Conservation (phyloP, 495 filamentous ascomycete species). For the Trichoderma parareesei region DNA sequence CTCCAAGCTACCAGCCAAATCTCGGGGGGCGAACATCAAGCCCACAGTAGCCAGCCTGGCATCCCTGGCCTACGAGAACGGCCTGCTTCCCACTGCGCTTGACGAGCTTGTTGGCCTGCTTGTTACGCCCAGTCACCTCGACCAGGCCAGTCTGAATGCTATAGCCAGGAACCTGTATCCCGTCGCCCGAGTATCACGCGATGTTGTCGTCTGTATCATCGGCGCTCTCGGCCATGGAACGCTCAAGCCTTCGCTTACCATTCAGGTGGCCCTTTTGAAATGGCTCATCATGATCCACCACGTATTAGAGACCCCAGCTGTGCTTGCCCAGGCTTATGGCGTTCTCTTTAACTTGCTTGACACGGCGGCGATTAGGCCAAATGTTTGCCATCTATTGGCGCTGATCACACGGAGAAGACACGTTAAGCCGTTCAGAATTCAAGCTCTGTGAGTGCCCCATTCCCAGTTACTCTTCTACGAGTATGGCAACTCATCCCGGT, state of each 20-base stretch:
- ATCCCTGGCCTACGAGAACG: slow-evolving; percentile 52
- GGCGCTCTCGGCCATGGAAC: slow-evolving; percentile 71
- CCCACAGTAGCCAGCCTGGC: slow-evolving; percentile 39
- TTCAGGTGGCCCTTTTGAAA: slow-evolving; percentile 60
- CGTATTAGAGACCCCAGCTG: slow-evolving; percentile 53
- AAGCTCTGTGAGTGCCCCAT: slow-evolving; percentile 55
- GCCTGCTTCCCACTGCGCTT: slow-evolving; percentile 53
- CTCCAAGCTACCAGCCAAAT: slow-evolving; percentile 41
- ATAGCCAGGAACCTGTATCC: slow-evolving; percentile 74
- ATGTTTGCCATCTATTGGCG: slow-evolving; percentile 76
- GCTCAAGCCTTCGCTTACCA: slow-evolving; percentile 63
- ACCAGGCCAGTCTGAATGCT: slow-evolving; percentile 60
- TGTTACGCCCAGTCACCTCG: slow-evolving; percentile 57
- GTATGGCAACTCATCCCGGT: slow-evolving; percentile 17
- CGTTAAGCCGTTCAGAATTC: slow-evolving; percentile 78
- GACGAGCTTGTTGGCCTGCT: slow-evolving; percentile 57
- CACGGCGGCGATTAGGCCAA: slow-evolving; percentile 61
- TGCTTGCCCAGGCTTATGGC: slow-evolving; percentile 64
- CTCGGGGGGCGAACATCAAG: slow-evolving; percentile 35
- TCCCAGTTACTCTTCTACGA: not conserved
- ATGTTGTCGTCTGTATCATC: slow-evolving; percentile 57
- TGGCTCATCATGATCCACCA: slow-evolving; percentile 80
- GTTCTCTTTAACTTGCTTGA: slow-evolving; percentile 80
- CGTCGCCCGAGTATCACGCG: slow-evolving; percentile 48
- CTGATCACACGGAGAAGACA: slow-evolving; percentile 78